Evolutionary conservation across 2,329 filamentous ascomycete genomes (phyloP), one percentile per base, ranked within the genome.

Genomic region (Ophiognomonia clavigignenti-juglandacearum): DNA sequence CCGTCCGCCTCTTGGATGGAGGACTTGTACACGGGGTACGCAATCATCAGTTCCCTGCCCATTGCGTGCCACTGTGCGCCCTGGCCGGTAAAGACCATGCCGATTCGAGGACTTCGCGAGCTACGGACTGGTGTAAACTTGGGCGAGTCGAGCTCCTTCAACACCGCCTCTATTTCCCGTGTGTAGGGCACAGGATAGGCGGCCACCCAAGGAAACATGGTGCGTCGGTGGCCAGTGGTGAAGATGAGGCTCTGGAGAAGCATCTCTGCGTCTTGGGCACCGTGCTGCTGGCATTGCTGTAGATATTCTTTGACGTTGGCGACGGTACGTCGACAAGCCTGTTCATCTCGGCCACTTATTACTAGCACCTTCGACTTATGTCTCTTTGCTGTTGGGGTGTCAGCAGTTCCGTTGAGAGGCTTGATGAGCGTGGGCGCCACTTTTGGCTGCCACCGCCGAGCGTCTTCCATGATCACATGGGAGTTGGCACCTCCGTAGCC

Each of bases 401-500:
- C 32, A 18, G 32, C 32, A 18, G 16, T 7, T 18, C 19, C n/a
- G 32, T 34, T 7, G 4, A n/a, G 6, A 6, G 32, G 8, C 6
- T 38, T 20, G 16, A 14, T 32, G 7, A 14, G 29, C 11, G 3
- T 14, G 13, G 6, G 11, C 16, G 29, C 10, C 13, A 35, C 6
- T 6, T 16, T 35, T 16, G 13, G 7, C 11, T n/a, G 13, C 6
- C 16, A 14, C n/a, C n/a, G n/a, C n/a, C n/a, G n/a, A n/a, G n/a
- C n/a, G n/a, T n/a, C 29, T 18, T 35, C 32, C 6, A 35, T 8
- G 14, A 64, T 57, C 14, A 56, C 52, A 44, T 65, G 62, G 1
- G 54, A 57, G 23, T 67, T 65, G 14, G 59, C 57, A 6, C 64
- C 63, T 13, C 64, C 64, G 47, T 55, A 66, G 1, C 64, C 64